These are phyloP conservation scores for Fusarium redolens DNA, from an alignment of 2,329 filamentous ascomycete species.

Conservation along the genomic window DNA sequence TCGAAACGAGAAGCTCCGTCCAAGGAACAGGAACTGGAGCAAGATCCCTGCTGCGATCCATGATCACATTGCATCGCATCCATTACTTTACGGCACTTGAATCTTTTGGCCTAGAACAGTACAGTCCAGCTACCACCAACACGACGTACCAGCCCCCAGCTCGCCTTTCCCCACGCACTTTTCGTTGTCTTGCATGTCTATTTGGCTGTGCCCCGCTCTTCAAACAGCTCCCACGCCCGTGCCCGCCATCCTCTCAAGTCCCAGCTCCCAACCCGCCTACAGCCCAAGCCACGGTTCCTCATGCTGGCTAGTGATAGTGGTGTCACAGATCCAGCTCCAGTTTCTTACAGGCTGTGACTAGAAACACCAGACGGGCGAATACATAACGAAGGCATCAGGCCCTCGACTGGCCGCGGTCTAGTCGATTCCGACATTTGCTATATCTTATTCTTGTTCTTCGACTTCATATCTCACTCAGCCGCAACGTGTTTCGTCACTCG, in stretches of 20 bases:
- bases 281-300: conserved; percentile 27
- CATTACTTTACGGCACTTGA: not conserved
- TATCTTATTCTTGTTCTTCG: not conserved
- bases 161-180: conserved; percentile 14
- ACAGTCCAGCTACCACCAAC: not conserved
- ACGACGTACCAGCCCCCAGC: conserved; percentile 13
- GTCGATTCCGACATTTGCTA: not conserved
- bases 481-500: conserved; percentile 2
- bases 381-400: conserved; percentile 32
- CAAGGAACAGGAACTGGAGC: conserved; percentile 12
- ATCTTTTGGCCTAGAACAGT: not conserved
- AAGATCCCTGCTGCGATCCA: conserved; percentile 32
- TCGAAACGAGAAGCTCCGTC: conserved; percentile 24
- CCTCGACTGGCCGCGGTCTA: conserved; percentile 1
- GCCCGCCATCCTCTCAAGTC: conserved; percentile 6
- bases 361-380: conserved; percentile 19
- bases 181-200: conserved; percentile 1
- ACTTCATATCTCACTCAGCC: not conserved
- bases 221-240: conserved; percentile 20
- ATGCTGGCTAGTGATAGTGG: conserved; percentile 34
- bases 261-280: conserved; percentile 2
- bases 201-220: conserved; percentile 16
- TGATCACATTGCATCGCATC: not conserved
- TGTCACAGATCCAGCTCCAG: conserved; percentile 24
- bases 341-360: conserved; percentile 16